phyloP scores from a whole-genome alignment of 2,329 filamentous ascomycete genomes.

The Cryphonectria naterciae region DNA sequence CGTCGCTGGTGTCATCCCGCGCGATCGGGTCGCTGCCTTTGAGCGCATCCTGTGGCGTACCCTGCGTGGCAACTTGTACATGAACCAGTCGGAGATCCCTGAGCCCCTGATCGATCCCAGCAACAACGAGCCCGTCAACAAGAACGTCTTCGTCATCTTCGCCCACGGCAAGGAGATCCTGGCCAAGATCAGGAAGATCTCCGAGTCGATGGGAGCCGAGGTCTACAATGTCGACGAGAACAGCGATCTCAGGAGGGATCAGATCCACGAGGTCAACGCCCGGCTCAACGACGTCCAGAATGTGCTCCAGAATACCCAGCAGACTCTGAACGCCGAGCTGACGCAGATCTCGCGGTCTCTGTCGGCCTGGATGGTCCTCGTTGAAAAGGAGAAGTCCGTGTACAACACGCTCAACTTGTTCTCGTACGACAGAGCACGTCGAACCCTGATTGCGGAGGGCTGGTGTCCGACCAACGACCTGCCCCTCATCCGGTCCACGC shows the following conservation, averaged over 20 bases:
- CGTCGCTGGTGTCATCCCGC: constrained; percentile 91
- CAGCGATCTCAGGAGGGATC: constrained; percentile 89
- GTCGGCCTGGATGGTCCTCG: constrained; percentile 95
- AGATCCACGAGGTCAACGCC: constrained; percentile 96
- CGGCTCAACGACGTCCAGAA: constrained; percentile 88
- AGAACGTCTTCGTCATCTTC: constrained; percentile 99
- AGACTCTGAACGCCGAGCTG: constrained; percentile 89
- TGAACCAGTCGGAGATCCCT: constrained; percentile 99
- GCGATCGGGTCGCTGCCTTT: constrained; percentile 91
- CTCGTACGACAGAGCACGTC: constrained; percentile 93
- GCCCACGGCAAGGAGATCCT: constrained; percentile 98
- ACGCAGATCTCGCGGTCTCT: constrained; percentile 91
- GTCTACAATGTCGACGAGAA: constrained; percentile 98
- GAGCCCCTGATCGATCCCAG: constrained; percentile 89
- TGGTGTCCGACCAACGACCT: constrained; percentile 96
- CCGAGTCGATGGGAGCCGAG: constrained; percentile 93
- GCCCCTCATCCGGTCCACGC: constrained; percentile 84
- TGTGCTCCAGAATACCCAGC: constrained; percentile 92
- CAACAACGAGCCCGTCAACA: constrained; percentile 89
- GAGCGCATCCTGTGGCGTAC: constrained; percentile 98
- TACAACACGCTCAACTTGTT: constrained; percentile 96
- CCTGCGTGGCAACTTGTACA: constrained; percentile 95
- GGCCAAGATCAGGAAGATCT: constrained; percentile 98
- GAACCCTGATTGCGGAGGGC: constrained; percentile 95
- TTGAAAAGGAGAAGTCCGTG: constrained; percentile 98